Percentiles rank a stretch among this genome's conserved stretches.
phyloP scores from a whole-genome alignment of 495 filamentous ascomycete genomes.

The Trichoderma erinaceum region DNA sequence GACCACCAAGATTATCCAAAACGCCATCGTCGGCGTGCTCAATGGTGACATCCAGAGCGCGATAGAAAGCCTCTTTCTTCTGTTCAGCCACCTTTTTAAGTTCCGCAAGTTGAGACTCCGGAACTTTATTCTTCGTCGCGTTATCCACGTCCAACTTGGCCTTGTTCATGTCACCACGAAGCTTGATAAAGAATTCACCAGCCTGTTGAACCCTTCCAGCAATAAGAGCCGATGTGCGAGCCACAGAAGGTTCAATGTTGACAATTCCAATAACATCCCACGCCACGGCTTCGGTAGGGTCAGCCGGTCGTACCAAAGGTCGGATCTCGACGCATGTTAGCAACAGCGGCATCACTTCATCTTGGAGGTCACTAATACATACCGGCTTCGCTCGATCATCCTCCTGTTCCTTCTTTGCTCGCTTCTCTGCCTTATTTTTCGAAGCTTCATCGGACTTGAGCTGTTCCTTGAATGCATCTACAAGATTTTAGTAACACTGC shows the following conservation, averaged over 20 bases:
- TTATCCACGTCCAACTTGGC: constrained; percentile 22
- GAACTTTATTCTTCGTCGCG: constrained; percentile 15
- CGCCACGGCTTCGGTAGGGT: constrained; percentile 18
- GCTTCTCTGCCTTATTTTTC: constrained; percentile 16
- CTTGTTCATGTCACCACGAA: constrained; percentile 25
- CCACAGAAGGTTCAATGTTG: constrained; percentile 23
- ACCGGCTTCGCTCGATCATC: constrained; percentile 15
- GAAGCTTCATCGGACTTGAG: constrained; percentile 16
- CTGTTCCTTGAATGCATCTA: constrained; percentile 18
- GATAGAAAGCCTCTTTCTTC: constrained; percentile 53
- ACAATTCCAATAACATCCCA: constrained; percentile 30
- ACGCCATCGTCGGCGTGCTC: constrained; percentile 59
- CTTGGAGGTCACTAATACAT: constrained; percentile 12
- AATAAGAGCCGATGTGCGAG: constrained; percentile 21
- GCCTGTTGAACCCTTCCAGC: constrained; percentile 26
- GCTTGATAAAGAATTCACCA: constrained; percentile 22
- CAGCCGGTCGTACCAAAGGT: constrained; percentile 18
- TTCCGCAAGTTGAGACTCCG: constrained; percentile 6
- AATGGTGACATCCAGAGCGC: constrained; percentile 53
- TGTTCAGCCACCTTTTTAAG: constrained; percentile 38
- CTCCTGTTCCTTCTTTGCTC: constrained; percentile 17
- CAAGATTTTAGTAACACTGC: not conserved
- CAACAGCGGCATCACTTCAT: too few species aligned
- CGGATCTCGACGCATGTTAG: not conserved
- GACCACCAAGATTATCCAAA: constrained; percentile 48